phyloP scores from a whole-genome alignment of 345 rosid species.

The Linum trigynum region DNA sequence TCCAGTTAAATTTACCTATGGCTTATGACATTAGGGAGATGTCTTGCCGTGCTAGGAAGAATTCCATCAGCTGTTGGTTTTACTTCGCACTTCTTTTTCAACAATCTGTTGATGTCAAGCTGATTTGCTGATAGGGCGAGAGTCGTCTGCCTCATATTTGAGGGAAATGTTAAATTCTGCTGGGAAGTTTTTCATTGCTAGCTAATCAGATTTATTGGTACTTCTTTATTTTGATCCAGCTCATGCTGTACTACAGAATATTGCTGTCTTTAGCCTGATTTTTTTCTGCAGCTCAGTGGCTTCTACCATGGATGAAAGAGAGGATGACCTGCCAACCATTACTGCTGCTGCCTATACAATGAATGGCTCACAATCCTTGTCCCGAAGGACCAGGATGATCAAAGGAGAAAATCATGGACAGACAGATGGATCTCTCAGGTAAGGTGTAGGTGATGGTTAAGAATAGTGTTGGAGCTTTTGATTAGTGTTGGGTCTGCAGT shows the following conservation, averaged over 20 bases:
- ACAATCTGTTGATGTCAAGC: background rate
- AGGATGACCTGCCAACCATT: conserved; percentile 85
- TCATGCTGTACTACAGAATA: background rate
- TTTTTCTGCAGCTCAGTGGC: conserved; percentile 63
- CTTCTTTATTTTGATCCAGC: background rate
- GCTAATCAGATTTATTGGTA: background rate
- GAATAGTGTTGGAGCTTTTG: conserved; percentile 14
- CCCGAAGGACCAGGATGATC: conserved; percentile 82
- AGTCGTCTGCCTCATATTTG: background rate
- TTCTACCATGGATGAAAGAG: conserved; percentile 65
- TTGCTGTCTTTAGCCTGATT: conserved; percentile 22
- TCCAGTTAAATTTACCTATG: background rate
- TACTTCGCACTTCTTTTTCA: background rate
- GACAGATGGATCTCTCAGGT: conserved; percentile 58
- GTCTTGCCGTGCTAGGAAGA: background rate
- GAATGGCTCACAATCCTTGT: conserved; percentile 67
- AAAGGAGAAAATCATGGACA: conserved; percentile 71
- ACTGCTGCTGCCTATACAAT: conserved; percentile 57
- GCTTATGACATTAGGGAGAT: background rate
- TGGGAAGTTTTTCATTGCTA: background rate
- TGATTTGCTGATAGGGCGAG: background rate
- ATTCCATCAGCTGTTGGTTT: background rate
- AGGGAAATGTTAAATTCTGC: too few relatives aligned
- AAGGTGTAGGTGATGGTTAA: conserved; percentile 67
- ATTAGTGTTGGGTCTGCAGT: background rate